Conservation (phyloP, 75 land plant genomes). For the Picea sitchensis region DNA sequence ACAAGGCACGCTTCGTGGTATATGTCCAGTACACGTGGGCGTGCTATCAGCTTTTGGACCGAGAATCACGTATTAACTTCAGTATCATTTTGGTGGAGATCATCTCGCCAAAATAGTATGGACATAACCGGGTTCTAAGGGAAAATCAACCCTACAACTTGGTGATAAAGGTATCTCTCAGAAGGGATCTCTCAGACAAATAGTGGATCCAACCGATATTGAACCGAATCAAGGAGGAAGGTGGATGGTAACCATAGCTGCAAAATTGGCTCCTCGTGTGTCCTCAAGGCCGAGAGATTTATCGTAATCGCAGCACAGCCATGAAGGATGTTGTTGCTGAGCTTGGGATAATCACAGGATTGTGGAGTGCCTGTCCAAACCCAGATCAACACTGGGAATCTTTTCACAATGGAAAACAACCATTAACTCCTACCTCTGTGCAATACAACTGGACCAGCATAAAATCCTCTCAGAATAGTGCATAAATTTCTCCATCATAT, state of each 20-base stretch:
- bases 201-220: conserved; percentile 25
- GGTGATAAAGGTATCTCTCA: conserved; percentile 19
- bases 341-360: background rate
- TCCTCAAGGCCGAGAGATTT: too few relatives aligned
- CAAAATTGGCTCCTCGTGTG: conserved; percentile 39
- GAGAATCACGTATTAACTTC: too few relatives aligned
- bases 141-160: conserved; percentile 31
- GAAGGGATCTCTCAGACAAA: conserved; percentile 24
- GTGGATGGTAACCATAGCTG: conserved; percentile 21
- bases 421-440: conserved; percentile 43
- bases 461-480: background rate
- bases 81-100: conserved; percentile 33
- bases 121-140: conserved; percentile 20
- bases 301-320: too few relatives aligned
- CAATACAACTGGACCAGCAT: conserved; percentile 29
- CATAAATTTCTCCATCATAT: background rate
- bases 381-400: background rate
- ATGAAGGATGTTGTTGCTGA: conserved; percentile 31
- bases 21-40: too few relatives aligned
- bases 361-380: background rate
- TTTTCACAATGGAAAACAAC: background rate
- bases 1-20: too few relatives aligned
- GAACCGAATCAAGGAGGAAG: background rate
- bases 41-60: too few relatives aligned
- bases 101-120: conserved; percentile 33